Percentiles rank a stretch among this genome's conserved stretches.
phyloP scores from a whole-genome alignment of 768 basidiomycete genomes.

The Scleroderma citrinum region DNA sequence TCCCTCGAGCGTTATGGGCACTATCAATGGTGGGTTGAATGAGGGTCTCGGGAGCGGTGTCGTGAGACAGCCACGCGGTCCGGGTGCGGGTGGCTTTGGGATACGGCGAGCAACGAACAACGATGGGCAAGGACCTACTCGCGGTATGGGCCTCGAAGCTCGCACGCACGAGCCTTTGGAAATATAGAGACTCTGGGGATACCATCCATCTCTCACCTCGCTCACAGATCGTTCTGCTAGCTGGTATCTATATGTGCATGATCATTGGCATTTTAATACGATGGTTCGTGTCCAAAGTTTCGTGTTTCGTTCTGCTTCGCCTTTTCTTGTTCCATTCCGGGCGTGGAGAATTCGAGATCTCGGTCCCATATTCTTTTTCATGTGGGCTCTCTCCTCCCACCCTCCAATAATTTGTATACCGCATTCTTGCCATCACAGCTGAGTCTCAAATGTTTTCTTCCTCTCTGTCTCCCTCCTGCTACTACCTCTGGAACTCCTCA shows the following conservation, averaged over 20 bases:
- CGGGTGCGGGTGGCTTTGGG: constrained; percentile 70
- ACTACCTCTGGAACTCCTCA: background rate
- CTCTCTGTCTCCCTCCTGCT: too few species aligned
- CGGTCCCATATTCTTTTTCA: background rate
- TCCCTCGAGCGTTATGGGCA: constrained; percentile 47
- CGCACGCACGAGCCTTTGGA: constrained; percentile 85
- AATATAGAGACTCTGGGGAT: constrained; percentile 41
- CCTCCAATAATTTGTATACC: constrained; percentile 23
- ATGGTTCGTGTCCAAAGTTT: constrained; percentile 9
- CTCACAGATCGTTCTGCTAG: constrained; percentile 10
- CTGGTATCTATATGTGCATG: constrained; percentile 18
- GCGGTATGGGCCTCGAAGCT: constrained; percentile 69
- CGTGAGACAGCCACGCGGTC: constrained; percentile 81
- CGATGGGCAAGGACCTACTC: constrained; percentile 34
- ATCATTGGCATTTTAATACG: constrained; percentile 17
- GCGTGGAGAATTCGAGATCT: constrained; percentile 7
- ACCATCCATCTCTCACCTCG: constrained; percentile 3
- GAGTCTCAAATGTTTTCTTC: constrained; percentile 2
- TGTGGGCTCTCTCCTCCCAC: background rate
- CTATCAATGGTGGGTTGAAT: constrained; percentile 38
- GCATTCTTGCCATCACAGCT: constrained; percentile 16
- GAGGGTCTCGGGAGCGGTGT: constrained; percentile 43
- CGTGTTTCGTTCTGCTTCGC: constrained; percentile 3
- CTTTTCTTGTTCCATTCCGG: constrained; percentile 11
- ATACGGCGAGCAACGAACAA: constrained; percentile 39